These are phyloP conservation scores for Halophytophthora batemanensis DNA, from an alignment of 352 stramenopile species.

Conservation along the genomic window DNA sequence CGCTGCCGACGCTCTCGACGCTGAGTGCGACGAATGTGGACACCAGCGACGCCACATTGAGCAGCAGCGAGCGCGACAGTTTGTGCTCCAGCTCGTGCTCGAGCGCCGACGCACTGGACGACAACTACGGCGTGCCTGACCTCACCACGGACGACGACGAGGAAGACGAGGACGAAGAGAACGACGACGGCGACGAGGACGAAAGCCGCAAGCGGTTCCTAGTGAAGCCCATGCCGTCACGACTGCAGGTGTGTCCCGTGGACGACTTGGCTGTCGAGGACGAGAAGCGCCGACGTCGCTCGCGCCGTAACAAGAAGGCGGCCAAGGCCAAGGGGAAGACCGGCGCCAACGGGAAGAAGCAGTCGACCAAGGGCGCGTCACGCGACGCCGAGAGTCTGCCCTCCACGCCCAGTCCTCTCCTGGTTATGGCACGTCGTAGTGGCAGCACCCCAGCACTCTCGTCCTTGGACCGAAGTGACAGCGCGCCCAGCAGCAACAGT, in stretches of 20 bases:
- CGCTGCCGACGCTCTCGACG: conserved; percentile 13
- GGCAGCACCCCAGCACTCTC: conserved; percentile 17
- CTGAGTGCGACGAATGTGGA: conserved; percentile 27
- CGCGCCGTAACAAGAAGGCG: conserved; percentile 13
- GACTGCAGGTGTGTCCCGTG: conserved; percentile 66
- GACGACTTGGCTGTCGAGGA: conserved; percentile 78
- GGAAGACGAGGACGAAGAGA: conserved; percentile 18
- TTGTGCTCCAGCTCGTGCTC: conserved; percentile 23
- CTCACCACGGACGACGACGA: conserved; percentile 38
- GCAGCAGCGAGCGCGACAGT: conserved; percentile 36
- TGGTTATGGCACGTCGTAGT: conserved; percentile 21
- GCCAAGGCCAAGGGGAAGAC: conserved; percentile 13
- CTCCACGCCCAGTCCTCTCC: conserved; percentile 37
- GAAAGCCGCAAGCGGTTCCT: conserved; percentile 25
- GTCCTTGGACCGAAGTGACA: neutral
- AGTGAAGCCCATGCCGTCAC: conserved; percentile 70
- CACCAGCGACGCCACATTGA: conserved; percentile 38
- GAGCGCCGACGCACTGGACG: conserved; percentile 27
- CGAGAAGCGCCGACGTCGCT: conserved; percentile 68
- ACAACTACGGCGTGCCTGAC: conserved; percentile 35
- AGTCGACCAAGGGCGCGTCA: conserved; percentile 32
- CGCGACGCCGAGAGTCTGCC: conserved; percentile 61
- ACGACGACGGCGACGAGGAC: conserved; percentile 15
- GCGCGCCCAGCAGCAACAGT: conserved; percentile 7
- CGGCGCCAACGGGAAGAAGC: conserved; percentile 30